Base-by-base conservation (phyloP, 2,329 filamentous ascomycete species). In the Corinectria fuckeliana region DNA sequence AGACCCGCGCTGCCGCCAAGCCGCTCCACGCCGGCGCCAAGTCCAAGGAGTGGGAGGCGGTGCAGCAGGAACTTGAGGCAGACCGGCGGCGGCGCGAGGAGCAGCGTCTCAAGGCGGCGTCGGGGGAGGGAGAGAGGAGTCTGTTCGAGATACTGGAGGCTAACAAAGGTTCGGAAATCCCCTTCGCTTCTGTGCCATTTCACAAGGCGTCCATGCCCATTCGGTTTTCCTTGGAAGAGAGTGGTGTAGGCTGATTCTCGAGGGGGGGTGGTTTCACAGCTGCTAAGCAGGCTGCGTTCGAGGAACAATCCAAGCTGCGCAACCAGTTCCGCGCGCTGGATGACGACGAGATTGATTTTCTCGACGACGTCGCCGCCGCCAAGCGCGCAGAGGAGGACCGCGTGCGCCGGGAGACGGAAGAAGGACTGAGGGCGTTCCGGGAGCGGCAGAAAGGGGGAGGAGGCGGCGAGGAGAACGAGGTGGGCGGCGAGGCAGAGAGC, bases 231-330 rank as follows among this genome's bases (percentile, higher is more conserved):
- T 26, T 42, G 13, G 21, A 41, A 47, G 13, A 25, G 28, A n/a
- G 32, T 28, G 45, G 30, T 57, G 44, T 13, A 58, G 39, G 34
- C 55, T 58, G 42, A 58, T 42, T 18, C 25, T n/a, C n/a, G 7
- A 8, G 9, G 14, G 5, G 20, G 16, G n/a, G 14, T n/a, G n/a
- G n/a, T n/a, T 11, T 50, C 52, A 51, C 57, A 90, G 91, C 88
- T 64, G 90, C 90, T 58, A 94, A 93, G 76, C 90, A 94, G 77
- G 91, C 91, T 18, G 90, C 88, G 8, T 92, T 93, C 74, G 91
- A 93, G 74, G 91, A 94, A 75, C 82, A 88, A 63, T 84, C 83
- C 63, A 84, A 84, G 64, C 79, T 94, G 51, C 85, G 86, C 70
- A 91, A 94, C 69, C 91, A 94, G 77, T 93, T 93, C 73, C 85